These are phyloP conservation scores for Knoxdaviesia capensis DNA, from an alignment of 2,329 filamentous ascomycete genomes.

Conservation along the genomic window DNA sequence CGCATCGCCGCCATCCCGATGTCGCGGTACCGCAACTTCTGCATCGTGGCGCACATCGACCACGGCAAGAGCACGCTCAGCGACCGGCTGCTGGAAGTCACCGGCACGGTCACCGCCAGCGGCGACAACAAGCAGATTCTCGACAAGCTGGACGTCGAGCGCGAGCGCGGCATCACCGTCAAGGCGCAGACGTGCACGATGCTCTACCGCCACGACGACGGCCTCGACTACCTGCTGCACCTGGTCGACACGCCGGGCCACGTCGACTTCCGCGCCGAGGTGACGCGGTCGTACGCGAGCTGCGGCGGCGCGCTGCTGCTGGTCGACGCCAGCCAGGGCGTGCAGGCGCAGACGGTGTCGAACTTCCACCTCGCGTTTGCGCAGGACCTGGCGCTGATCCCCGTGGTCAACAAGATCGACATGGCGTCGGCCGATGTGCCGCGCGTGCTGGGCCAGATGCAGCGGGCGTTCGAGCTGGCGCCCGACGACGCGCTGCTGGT, in stretches of 20 bases:
- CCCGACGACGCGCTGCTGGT: slow-evolving; percentile 49
- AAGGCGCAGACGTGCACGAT: slow-evolving; percentile 98
- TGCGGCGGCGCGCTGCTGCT: slow-evolving; percentile 84
- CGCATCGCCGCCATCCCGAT: slow-evolving; percentile 59
- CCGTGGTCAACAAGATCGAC: slow-evolving; percentile 94
- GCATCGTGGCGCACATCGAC: slow-evolving; percentile 95
- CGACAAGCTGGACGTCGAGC: slow-evolving; percentile 91
- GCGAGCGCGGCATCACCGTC: slow-evolving; percentile 91
- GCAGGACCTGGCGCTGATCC: slow-evolving; percentile 68
- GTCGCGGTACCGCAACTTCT: slow-evolving; percentile 79
- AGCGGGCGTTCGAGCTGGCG: slow-evolving; percentile 72
- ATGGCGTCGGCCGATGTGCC: slow-evolving; percentile 75
- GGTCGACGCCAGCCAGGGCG: slow-evolving; percentile 88
- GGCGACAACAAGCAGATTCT: slow-evolving; percentile 80
- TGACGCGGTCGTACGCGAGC: slow-evolving; percentile 86
- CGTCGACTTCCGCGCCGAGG: slow-evolving; percentile 93
- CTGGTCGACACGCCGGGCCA: slow-evolving; percentile 94
- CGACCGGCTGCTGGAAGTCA: slow-evolving; percentile 81
- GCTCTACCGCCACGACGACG: slow-evolving; percentile 65
- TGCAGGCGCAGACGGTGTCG: slow-evolving; percentile 94
- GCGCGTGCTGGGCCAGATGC: slow-evolving; percentile 69
- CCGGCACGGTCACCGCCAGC: slow-evolving; percentile 74
- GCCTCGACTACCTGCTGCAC: slow-evolving; percentile 79
- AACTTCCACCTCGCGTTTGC: slow-evolving; percentile 97
- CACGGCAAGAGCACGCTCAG: slow-evolving; percentile 95